Percentiles rank a stretch among this genome's conserved stretches.
These are phyloP conservation scores for Dictyostelium purpureum DNA, from an alignment of 78 protist genomes.

Conservation along the genomic window DNA sequence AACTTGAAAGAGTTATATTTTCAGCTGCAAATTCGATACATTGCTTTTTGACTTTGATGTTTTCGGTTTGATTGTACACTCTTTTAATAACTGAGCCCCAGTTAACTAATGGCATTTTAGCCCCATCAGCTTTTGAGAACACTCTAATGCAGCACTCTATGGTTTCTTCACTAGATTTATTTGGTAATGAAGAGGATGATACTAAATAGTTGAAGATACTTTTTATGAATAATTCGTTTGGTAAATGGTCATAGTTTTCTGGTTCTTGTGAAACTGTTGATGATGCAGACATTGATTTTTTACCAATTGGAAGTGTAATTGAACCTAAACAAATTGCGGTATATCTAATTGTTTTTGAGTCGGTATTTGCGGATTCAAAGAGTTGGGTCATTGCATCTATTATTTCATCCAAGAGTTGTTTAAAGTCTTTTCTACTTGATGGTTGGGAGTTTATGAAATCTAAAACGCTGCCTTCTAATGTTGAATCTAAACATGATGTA, in stretches of 20 bases:
- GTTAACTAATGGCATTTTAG: slow-evolving; percentile 40
- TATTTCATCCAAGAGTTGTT: slow-evolving; percentile 10
- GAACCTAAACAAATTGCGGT: slow-evolving; percentile 26
- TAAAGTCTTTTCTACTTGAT: slow-evolving; percentile 32
- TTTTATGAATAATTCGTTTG: slow-evolving; percentile 15
- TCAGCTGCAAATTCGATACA: slow-evolving; percentile 27
- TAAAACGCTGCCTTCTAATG: background rate
- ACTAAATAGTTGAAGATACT: slow-evolving; percentile 12
- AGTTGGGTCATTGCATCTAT: background rate
- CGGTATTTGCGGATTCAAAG: background rate
- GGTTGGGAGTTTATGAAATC: slow-evolving; percentile 41
- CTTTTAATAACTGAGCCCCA: slow-evolving; percentile 54
- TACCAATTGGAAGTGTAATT: background rate
- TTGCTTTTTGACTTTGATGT: background rate
- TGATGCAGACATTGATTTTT: background rate
- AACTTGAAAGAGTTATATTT: background rate
- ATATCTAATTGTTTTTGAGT: slow-evolving; percentile 29
- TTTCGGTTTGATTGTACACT: background rate
- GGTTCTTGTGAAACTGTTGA: background rate
- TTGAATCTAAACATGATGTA: background rate
- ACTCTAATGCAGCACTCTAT: background rate
- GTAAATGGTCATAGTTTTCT: slow-evolving; percentile 41
- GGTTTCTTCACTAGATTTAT: background rate
- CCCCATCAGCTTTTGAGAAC: background rate
- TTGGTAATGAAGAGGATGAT: background rate